Base-by-base conservation (phyloP, 116 monocot species). In the Thalassia testudinum region DNA sequence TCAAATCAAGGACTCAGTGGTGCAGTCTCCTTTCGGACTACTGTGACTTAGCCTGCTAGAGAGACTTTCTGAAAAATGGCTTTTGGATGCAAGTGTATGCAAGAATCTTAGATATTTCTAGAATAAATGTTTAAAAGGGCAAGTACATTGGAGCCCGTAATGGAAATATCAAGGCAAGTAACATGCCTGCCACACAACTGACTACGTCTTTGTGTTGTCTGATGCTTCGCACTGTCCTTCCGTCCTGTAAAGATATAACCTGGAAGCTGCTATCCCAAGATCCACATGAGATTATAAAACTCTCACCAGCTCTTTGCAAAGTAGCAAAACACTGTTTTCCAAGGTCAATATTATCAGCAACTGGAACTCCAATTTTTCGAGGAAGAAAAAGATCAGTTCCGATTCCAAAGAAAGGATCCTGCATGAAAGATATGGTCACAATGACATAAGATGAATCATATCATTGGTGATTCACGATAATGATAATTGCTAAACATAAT, bases 211-310 rank as follows among this genome's bases (percentile, higher is more conserved):
- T 99, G 61, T 99, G 99, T 56, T 83, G 90, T 47, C 78, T 65
- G 43, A 99, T 80, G 44, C 70, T 90, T 66, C 89, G 90, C 25
- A 99, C 78, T 24, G 71, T 76, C 71, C 62, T 77, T 37, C 90
- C 99, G 66, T 99, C 99, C 64, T 62, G 72, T n/a, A 90, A 38
- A 11, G 99, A 99, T 61, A 77, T 78, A 26, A 99, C 61, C 53
- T 90, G 99, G 68, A 99, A 99, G 62, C 90, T 99, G 47, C 86
- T 99, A 56, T 99, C 90, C 99, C 85, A 90, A 63, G 73, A 90
- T 47, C 99, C 99, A 64, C 82, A 85, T 27, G 75, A 73, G 29
- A 99, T 63, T 66, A 99, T 43, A 68, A 85, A 99, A 70, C 77
- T 83, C 38, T 99, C 99, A 64, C 50, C 58, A 34, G 70, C 66